Conservation (phyloP, 2,329 filamentous ascomycete species). For the Ophiostoma australiae region DNA sequence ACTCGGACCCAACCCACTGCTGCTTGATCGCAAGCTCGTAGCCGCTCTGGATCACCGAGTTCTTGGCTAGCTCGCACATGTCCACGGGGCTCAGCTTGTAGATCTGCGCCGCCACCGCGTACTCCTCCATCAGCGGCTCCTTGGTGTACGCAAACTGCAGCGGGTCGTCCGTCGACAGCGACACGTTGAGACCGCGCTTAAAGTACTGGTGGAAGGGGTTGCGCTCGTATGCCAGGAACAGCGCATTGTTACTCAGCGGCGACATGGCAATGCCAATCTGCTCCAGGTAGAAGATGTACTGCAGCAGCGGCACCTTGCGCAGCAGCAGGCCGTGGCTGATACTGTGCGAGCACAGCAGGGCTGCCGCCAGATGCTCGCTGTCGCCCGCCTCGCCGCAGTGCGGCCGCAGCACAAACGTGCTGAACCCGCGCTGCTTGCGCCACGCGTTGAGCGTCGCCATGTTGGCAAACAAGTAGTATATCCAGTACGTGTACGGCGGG, state of each 20-base stretch:
- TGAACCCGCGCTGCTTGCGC: slow-evolving; percentile 88
- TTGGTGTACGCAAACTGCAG: slow-evolving; percentile 98
- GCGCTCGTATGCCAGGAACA: slow-evolving; percentile 93
- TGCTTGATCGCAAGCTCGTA: slow-evolving; percentile 87
- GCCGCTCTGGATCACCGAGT: slow-evolving; percentile 90
- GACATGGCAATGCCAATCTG: slow-evolving; percentile 99
- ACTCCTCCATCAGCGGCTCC: slow-evolving; percentile 95
- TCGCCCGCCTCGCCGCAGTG: slow-evolving; percentile 97
- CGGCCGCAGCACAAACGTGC: slow-evolving; percentile 86
- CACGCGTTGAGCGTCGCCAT: slow-evolving; percentile 87
- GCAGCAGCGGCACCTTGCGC: slow-evolving; percentile 87
- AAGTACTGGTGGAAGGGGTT: slow-evolving; percentile 97
- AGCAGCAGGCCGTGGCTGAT: slow-evolving; percentile 92
- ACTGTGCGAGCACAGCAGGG: slow-evolving; percentile 87
- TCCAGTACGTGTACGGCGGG: slow-evolving; percentile 97
- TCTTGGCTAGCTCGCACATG: slow-evolving; percentile 97
- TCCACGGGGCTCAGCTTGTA: slow-evolving; percentile 96
- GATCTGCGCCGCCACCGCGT: slow-evolving; percentile 95
- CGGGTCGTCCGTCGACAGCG: slow-evolving; percentile 91
- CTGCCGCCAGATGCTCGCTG: slow-evolving; percentile 89
- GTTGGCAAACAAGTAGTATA: slow-evolving; percentile 95
- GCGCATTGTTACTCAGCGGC: slow-evolving; percentile 93
- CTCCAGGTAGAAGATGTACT: slow-evolving; percentile 97
- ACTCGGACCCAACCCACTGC: slow-evolving; percentile 81
- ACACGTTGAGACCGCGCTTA: slow-evolving; percentile 89